phyloP scores from a whole-genome alignment of 768 basidiomycete species.

The Sarcodon sp. region DNA sequence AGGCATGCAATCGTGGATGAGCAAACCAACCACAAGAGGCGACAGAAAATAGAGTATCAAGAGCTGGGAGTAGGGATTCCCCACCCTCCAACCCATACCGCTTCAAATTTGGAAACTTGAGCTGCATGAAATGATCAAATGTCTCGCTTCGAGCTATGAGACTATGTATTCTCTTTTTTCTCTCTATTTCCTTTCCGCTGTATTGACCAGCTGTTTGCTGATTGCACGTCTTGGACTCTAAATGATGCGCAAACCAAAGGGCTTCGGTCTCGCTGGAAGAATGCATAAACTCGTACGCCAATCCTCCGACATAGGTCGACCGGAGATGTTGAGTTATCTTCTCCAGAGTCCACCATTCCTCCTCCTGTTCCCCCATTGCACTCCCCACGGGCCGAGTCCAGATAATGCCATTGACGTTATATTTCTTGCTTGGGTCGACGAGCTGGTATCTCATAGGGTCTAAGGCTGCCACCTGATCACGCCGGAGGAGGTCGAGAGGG shows the following conservation, averaged over 20 bases:
- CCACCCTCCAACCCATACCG: constrained; percentile 86
- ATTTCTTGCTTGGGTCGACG: constrained; percentile 32
- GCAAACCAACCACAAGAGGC: constrained; percentile 40
- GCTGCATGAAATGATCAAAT: constrained; percentile 75
- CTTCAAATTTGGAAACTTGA: constrained; percentile 83
- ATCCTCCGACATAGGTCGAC: constrained; percentile 66
- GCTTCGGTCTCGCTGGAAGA: constrained; percentile 77
- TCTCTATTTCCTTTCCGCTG: constrained; percentile 13
- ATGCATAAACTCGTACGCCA: constrained; percentile 92
- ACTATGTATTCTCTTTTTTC: constrained; percentile 47
- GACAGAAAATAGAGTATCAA: constrained; percentile 61
- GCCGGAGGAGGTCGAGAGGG: constrained; percentile 76
- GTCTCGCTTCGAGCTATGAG: constrained; percentile 69
- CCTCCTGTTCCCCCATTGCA: constrained; percentile 14
- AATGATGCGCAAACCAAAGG: constrained; percentile 77
- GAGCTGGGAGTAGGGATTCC: constrained; percentile 86
- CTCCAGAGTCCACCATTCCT: constrained; percentile 50
- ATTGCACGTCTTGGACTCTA: constrained; percentile 42
- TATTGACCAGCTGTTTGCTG: constrained; percentile 10
- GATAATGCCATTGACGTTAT: constrained; percentile 71
- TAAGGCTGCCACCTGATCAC: constrained; percentile 70
- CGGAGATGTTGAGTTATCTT: constrained; percentile 63
- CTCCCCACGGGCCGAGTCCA: constrained; percentile 45
- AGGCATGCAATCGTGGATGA: too few relatives aligned
- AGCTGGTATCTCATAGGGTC: constrained; percentile 71